Percentiles rank a stretch among this genome's conserved stretches.
These are phyloP conservation scores for Periconia digitata DNA, from an alignment of 2,329 filamentous ascomycete species.

Conservation along the genomic window DNA sequence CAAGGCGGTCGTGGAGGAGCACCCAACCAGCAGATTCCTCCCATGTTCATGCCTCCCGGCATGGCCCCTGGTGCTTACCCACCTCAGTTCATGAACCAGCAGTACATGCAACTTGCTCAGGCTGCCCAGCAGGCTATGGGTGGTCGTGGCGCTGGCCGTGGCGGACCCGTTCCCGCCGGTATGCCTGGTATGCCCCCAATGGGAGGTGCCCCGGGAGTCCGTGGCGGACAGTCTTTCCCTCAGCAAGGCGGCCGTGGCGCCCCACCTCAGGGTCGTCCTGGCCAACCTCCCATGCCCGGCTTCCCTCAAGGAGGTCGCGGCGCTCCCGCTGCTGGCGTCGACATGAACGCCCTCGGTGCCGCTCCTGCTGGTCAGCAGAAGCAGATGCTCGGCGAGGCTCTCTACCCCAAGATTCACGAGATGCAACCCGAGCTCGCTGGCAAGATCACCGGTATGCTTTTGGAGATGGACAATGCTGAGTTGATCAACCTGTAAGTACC, in stretches of 20 bases:
- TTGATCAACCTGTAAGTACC: constrained; percentile 87
- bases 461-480: constrained; percentile 98
- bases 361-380: constrained; percentile 79
- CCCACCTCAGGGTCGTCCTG: constrained; percentile 31
- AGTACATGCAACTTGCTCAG: constrained; percentile 78
- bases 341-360: constrained; percentile 54
- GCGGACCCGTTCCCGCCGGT: constrained; percentile 56
- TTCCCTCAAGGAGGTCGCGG: constrained; percentile 36
- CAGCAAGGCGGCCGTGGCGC: constrained; percentile 41
- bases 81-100: constrained; percentile 71
- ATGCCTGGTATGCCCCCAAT: constrained; percentile 72
- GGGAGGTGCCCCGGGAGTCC: constrained; percentile 47
- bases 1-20: constrained; percentile 85
- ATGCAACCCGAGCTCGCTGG: constrained; percentile 95
- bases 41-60: constrained; percentile 74
- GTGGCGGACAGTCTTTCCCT: constrained; percentile 44
- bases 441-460: constrained; percentile 99
- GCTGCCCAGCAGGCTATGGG: constrained; percentile 59
- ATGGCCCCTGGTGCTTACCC: constrained; percentile 69
- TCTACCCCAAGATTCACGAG: constrained; percentile 97
- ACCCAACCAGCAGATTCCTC: constrained; percentile 74
- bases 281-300: constrained; percentile 31
- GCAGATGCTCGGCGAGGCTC: constrained; percentile 95
- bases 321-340: constrained; percentile 44
- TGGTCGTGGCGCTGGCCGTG: constrained; percentile 64